These are phyloP conservation scores for Volutella citrinella DNA, from an alignment of 2,329 filamentous ascomycete species.

Conservation along the genomic window DNA sequence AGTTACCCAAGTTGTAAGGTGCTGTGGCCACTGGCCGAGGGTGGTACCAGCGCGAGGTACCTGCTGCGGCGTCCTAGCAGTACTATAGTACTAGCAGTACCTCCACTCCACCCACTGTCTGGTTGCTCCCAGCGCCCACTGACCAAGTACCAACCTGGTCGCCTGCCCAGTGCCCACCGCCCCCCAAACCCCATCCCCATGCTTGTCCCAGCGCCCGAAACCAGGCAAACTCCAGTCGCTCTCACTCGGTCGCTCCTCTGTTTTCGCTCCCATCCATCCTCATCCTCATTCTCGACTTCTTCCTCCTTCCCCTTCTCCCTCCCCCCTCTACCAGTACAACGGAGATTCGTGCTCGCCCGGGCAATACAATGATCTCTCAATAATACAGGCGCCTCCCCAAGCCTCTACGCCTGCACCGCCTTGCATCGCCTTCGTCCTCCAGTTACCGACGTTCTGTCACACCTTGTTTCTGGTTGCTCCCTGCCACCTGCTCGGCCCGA, in stretches of 20 bases:
- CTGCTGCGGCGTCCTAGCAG: too few species aligned
- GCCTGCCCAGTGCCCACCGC: conserved; percentile 20
- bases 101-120: too few species aligned
- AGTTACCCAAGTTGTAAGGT: too few species aligned
- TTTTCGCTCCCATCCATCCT: conserved; percentile 17
- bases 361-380: conserved; percentile 26
- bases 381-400: conserved; percentile 25
- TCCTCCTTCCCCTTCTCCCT: conserved; percentile 11
- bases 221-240: conserved; percentile 25
- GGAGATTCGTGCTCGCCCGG: too few species aligned
- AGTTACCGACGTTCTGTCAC: conserved; percentile 32
- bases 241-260: conserved; percentile 19
- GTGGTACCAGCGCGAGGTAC: too few species aligned
- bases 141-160: conserved; percentile 17
- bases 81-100: too few species aligned
- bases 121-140: too few species aligned
- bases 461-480: conserved; percentile 25
- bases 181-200: conserved; percentile 23
- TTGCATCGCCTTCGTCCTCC: conserved; percentile 22
- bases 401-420: conserved; percentile 21
- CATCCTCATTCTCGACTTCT: conserved; percentile 16
- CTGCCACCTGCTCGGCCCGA: conserved; percentile 24
- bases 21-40: too few species aligned
- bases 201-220: too few species aligned
- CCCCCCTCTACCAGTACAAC: conserved; percentile 9